Conservation (phyloP, 371 early-diverging fungal species). For the Syncephalastrum racemosum region DNA sequence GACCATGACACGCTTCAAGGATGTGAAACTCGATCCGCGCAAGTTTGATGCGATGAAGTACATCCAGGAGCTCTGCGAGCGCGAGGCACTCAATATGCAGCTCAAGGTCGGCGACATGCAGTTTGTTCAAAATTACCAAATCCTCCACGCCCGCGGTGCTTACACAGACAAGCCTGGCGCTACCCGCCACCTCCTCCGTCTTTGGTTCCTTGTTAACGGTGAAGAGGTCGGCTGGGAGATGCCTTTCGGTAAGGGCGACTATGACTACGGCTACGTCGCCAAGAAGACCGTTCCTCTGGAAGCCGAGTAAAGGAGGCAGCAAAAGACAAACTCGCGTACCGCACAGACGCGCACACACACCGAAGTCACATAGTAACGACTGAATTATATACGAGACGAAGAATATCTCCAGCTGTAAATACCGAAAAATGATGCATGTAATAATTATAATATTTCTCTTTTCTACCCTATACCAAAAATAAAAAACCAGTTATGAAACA, state of each 20-base stretch:
- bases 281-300: conserved; percentile 35
- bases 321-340: too few relatives aligned
- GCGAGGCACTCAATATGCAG: conserved; percentile 43
- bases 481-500: too few relatives aligned
- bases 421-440: too few relatives aligned
- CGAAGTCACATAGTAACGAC: too few relatives aligned
- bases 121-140: conserved; percentile 44
- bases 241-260: conserved; percentile 36
- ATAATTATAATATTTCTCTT: too few relatives aligned
- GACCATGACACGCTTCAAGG: conserved; percentile 42
- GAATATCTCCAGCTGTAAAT: too few relatives aligned
- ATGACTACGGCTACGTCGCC: conserved; percentile 24
- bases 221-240: conserved; percentile 39
- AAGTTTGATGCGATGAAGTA: conserved; percentile 43
- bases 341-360: too few relatives aligned
- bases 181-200: conserved; percentile 39
- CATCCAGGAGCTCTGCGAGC: conserved; percentile 39
- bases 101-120: conserved; percentile 45
- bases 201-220: conserved; percentile 36
- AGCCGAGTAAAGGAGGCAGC: conserved; percentile 27
- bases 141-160: conserved; percentile 44
- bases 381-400: too few relatives aligned
- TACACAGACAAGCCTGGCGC: conserved; percentile 31
- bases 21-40: conserved; percentile 20
- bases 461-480: too few relatives aligned